Evolutionary conservation across 192 early-diverging fungal genomes (phyloP), one percentile per base, ranked within the genome.

Genomic region (Nowakowskiella sp.): DNA sequence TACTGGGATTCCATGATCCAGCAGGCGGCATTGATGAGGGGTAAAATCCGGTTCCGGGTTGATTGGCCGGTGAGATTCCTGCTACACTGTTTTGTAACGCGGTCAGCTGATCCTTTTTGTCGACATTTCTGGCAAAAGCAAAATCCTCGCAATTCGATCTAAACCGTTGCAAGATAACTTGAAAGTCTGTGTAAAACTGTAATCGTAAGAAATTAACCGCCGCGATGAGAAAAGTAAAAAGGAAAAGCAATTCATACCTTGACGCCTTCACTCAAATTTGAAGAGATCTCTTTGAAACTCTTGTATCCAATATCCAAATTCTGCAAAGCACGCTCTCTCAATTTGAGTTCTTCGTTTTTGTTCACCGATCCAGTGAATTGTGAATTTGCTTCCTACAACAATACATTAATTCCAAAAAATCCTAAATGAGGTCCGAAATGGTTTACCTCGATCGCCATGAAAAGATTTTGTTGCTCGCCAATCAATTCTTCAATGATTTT

Each of bases 291-390:
- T 44, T 76, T 73, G 53, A 81, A 92, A 26, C 74, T 71, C 61
- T 84, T 76, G 53, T 85, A 88, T 6, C 81, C 89, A 6, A 69
- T 73, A 43, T 88, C 86, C 51, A 92, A 64, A 44, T 84, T 89
- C 44, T 82, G 81, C 24, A 92, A 56, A 1, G 85, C 85, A 53
- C 84, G 75, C 53, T 89, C 87, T 3, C 90, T 61, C 51, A 84
- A 77, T 21, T 76, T 67, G 48, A 89, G 65, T 45, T 74, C 52
- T 4, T 70, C 57, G 27, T 80, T 71, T 7, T 58, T 82, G 44
- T 77, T 71, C n/a, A 77, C 64, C 13, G 80, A 79, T 23, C 76
- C 72, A 21, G 84, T 50, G 61, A 87, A 90, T 10, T 71, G 66
- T 51, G 77, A 60, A 62, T 90, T 86, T 21, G 78, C 76, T 32